Evolutionary conservation across 164 flowering plant genomes (phyloP), one percentile per base, ranked within the genome.

Genomic region (Tetrastigma voinierianum): DNA sequence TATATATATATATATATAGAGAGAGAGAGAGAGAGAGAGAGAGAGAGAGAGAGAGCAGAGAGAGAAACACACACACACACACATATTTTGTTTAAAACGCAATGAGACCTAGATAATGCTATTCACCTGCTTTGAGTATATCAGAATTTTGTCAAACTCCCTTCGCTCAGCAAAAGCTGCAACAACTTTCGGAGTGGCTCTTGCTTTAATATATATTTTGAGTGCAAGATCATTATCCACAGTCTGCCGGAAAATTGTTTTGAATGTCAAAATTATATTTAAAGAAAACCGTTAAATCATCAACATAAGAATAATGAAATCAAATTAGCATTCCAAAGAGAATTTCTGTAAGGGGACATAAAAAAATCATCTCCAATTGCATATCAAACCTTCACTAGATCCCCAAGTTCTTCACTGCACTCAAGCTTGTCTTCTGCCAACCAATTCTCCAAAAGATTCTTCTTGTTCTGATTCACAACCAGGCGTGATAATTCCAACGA

Each of bases 161-260:
- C 97, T 85, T 32, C 98, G 76, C 71, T 96, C 99, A 55, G 99
- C 99, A 86, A 96, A 96, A 75, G 99, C 99, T 18, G 99, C 99
- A 70, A 96, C 99, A 68, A 96, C 99, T 79, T 96, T 96, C 6
- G 98, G 98, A 25, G 99, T 96, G 68, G 99, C 98, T 73, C 99
- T 81, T 32, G 99, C 99, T 83, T 96, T 96, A 49, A 96, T 96
- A 64, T 91, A 96, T 65, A 96, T 91, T 77, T 96, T 96, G 69
- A 96, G 76, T 0, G 99, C 99, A 77, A 96, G 96, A 68, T 93
- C 98, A 80, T 91, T 96, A 78, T 96, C 99, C 74, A 96, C 97
- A 65, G 99, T 96, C 99, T 96, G 72, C 67, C 78, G 51, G 7
- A 48, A 21, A n/a, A 68, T n/a, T 12, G 11, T 21, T 14, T 24